phyloP scores from a whole-genome alignment of 352 stramenopile genomes.

The Plasmopara muralis region DNA sequence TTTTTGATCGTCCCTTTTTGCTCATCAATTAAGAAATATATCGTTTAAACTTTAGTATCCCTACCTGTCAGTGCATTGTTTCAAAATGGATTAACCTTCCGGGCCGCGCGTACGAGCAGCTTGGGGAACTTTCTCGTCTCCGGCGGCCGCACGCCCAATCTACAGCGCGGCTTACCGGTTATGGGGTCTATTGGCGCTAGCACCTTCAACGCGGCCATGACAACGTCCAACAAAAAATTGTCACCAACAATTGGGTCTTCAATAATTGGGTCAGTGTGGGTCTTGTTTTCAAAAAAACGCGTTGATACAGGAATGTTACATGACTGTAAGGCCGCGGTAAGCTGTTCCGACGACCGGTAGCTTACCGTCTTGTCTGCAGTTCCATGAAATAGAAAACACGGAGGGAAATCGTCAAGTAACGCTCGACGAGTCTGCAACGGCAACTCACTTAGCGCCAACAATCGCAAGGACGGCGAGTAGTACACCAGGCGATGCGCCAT shows the following conservation, averaged over 20 bases:
- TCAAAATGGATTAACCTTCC: slow-evolving; percentile 58
- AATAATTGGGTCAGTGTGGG: slow-evolving; percentile 90
- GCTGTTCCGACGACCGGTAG: slow-evolving; percentile 49
- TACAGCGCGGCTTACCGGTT: slow-evolving; percentile 27
- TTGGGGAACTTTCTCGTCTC: slow-evolving; percentile 42
- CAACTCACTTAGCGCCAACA: slow-evolving; percentile 39
- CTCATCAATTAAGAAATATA: slow-evolving; percentile 23
- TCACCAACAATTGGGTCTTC: slow-evolving; percentile 74
- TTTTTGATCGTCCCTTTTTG: not conserved
- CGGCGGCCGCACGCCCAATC: slow-evolving; percentile 27
- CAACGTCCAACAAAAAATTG: slow-evolving; percentile 49
- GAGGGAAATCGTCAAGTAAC: slow-evolving; percentile 40
- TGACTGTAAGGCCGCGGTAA: slow-evolving; percentile 38
- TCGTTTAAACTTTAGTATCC: slow-evolving; percentile 18
- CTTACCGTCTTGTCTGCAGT: slow-evolving; percentile 56
- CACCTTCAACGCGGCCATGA: slow-evolving; percentile 44
- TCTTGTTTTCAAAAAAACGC: slow-evolving; percentile 75
- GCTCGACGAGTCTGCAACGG: slow-evolving; percentile 14
- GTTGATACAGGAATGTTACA: slow-evolving; percentile 43
- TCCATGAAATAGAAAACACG: slow-evolving; percentile 58
- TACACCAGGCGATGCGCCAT: slow-evolving; percentile 66
- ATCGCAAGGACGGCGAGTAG: slow-evolving; percentile 44
- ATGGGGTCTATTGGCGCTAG: slow-evolving; percentile 30
- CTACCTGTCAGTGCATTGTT: slow-evolving; percentile 10
- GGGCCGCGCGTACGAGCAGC: slow-evolving; percentile 40